These are phyloP conservation scores for Candida sithepensis DNA, from an alignment of 805 yeast genomes.

Conservation along the genomic window DNA sequence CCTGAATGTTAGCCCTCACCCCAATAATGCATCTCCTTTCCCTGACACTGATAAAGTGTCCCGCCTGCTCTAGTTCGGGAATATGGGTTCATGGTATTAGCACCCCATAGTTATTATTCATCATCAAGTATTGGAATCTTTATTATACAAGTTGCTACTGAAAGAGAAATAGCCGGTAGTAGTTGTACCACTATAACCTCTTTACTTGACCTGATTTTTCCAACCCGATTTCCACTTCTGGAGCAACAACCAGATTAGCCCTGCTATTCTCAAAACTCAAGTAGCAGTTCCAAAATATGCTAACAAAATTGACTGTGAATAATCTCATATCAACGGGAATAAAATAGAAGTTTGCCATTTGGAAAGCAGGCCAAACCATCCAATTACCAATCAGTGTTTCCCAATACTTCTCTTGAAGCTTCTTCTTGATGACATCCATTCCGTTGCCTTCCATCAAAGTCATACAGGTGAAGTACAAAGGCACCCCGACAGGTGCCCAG, in stretches of 20 bases:
- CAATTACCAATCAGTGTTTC: constrained; percentile 72
- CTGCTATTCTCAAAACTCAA: constrained; percentile 53
- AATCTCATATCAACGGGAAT: constrained; percentile 72
- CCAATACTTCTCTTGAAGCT: constrained; percentile 53
- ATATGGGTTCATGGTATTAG: too few species aligned
- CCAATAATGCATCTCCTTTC: too few species aligned
- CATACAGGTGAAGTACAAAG: constrained; percentile 67
- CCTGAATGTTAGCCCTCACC: too few species aligned
- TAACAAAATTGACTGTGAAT: constrained; percentile 62
- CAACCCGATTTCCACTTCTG: neutral
- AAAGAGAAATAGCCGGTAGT: too few species aligned
- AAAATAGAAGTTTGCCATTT: constrained; percentile 67
- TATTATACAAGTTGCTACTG: too few species aligned
- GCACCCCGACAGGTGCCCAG: constrained; percentile 78
- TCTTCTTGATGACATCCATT: constrained; percentile 35
- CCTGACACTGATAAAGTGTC: too few species aligned
- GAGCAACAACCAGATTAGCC: constrained; percentile 9
- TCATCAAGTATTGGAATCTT: too few species aligned
- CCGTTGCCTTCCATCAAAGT: constrained; percentile 59
- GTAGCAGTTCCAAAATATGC: constrained; percentile 83
- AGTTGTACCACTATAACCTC: too few species aligned
- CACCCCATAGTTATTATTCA: too few species aligned
- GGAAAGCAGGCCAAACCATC: constrained; percentile 90
- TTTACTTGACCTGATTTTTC: neutral
- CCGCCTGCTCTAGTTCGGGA: too few species aligned